Conservation (phyloP, 768 basidiomycete species). For the Rhizopogon rudus region DNA sequence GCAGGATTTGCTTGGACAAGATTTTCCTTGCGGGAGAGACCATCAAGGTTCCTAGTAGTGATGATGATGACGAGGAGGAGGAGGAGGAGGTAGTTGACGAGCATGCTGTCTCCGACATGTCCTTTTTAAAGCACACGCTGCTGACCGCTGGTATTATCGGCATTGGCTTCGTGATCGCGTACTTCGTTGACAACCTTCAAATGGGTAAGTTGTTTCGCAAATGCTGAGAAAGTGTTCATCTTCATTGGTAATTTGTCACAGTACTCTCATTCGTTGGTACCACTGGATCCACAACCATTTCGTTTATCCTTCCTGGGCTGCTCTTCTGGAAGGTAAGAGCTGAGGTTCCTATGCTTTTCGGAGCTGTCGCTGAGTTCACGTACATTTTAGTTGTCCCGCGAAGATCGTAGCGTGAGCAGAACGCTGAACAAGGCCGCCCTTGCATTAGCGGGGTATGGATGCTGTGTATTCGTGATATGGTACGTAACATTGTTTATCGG, state of each 20-base stretch:
- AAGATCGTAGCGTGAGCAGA: constrained; percentile 50
- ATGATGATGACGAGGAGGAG: constrained; percentile 44
- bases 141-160: constrained; percentile 65
- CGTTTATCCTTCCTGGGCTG: constrained; percentile 90
- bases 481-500: constrained; percentile 34
- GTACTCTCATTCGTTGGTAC: constrained; percentile 96
- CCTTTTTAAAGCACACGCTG: constrained; percentile 57
- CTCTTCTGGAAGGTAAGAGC: constrained; percentile 84
- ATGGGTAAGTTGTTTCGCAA: constrained; percentile 47
- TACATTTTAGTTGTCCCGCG: constrained; percentile 54
- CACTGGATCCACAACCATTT: constrained; percentile 94
- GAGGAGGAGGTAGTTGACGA: constrained; percentile 35
- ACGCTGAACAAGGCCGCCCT: constrained; percentile 58
- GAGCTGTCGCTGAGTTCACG: constrained; percentile 5
- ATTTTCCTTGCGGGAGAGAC: constrained; percentile 54
- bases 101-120: constrained; percentile 58
- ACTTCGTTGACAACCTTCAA: constrained; percentile 72
- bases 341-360: constrained; percentile 5
- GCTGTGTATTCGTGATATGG: constrained; percentile 84
- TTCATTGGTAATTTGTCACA: constrained; percentile 26
- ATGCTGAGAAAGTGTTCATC: background rate
- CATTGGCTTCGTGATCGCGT: constrained; percentile 67
- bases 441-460: constrained; percentile 70
- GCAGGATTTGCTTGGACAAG: constrained; percentile 88
- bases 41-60: constrained; percentile 27